Percentiles rank a stretch among this genome's conserved stretches.
Evolutionary conservation across 306 rosid species (phyloP).

Genomic region (Prunus salicina): DNA sequence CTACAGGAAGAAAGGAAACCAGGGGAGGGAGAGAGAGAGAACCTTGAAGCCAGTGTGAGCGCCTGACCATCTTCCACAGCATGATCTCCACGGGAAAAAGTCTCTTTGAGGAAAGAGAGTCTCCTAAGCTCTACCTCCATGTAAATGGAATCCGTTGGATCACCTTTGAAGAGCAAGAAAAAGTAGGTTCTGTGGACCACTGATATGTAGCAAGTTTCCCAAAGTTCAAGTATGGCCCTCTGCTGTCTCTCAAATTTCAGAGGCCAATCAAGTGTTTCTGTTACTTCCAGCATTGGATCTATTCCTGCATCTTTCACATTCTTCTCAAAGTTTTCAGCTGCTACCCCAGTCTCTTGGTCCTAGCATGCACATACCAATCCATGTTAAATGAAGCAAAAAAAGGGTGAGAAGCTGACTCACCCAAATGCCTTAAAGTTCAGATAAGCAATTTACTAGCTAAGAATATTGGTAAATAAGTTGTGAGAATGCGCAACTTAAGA

Average conservation of each 20-base stretch:
- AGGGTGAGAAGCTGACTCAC: background rate
- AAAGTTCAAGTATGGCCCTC: constrained; percentile 69
- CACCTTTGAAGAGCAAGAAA: constrained; percentile 93
- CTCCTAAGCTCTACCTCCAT: constrained; percentile 92
- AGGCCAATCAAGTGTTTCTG: constrained; percentile 74
- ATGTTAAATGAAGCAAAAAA: background rate
- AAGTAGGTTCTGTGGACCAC: constrained; percentile 95
- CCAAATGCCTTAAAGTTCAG: background rate
- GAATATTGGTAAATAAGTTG: background rate
- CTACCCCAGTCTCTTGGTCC: constrained; percentile 46
- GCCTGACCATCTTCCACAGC: constrained; percentile 53
- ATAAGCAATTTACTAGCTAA: background rate
- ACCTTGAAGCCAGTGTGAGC: constrained; percentile 76
- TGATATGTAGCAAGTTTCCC: constrained; percentile 86
- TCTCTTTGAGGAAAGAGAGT: constrained; percentile 72
- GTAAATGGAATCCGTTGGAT: constrained; percentile 85
- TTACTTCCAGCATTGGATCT: constrained; percentile 57
- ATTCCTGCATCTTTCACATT: constrained; percentile 56
- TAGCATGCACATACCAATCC: constrained; percentile 26
- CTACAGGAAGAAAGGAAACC: background rate
- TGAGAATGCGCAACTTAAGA: background rate
- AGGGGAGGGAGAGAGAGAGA: constrained; percentile 20
- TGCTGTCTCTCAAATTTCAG: constrained; percentile 75
- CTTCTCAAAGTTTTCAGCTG: constrained; percentile 29
- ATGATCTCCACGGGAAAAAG: constrained; percentile 58